Evolutionary conservation across 768 basidiomycete species (phyloP).

Genomic region (Termitomyces sp.): DNA sequence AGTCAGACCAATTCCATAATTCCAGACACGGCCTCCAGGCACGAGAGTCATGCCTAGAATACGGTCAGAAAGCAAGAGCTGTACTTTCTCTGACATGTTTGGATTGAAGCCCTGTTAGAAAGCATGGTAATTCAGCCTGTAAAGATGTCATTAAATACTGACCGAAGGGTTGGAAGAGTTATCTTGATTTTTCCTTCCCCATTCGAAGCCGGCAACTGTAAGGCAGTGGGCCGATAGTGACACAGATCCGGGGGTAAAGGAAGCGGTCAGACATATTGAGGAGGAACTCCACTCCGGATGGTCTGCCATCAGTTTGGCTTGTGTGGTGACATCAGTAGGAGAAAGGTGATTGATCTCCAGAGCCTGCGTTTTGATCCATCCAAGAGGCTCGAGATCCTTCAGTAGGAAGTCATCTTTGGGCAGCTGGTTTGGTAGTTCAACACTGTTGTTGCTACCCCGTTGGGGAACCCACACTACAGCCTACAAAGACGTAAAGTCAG

Average conservation of each 20-base stretch:
- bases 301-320: slow-evolving; percentile 95
- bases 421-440: slow-evolving; percentile 85
- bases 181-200: slow-evolving; percentile 93
- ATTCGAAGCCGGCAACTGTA: slow-evolving; percentile 91
- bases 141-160: slow-evolving; percentile 13
- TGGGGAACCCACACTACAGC: slow-evolving; percentile 98
- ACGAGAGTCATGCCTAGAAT: slow-evolving; percentile 95
- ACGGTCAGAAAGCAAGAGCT: slow-evolving; percentile 89
- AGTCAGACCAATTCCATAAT: slow-evolving; percentile 91
- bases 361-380: slow-evolving; percentile 96
- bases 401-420: slow-evolving; percentile 94
- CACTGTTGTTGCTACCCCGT: slow-evolving; percentile 88
- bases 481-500: slow-evolving; percentile 20
- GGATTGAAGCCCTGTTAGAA: slow-evolving; percentile 79
- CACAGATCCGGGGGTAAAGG: slow-evolving; percentile 97
- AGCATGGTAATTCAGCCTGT: neutral
- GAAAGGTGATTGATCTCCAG: slow-evolving; percentile 89
- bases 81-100: slow-evolving; percentile 97
- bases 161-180: slow-evolving; percentile 76
- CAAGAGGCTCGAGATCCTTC: slow-evolving; percentile 91
- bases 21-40: slow-evolving; percentile 94
- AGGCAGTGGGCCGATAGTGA: slow-evolving; percentile 91
- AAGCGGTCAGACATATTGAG: slow-evolving; percentile 88
- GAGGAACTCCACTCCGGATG: slow-evolving; percentile 94
- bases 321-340: slow-evolving; percentile 88